These are phyloP conservation scores for Lecanoromycetidae sp. DNA, from an alignment of 2,329 filamentous ascomycete genomes.

Conservation along the genomic window DNA sequence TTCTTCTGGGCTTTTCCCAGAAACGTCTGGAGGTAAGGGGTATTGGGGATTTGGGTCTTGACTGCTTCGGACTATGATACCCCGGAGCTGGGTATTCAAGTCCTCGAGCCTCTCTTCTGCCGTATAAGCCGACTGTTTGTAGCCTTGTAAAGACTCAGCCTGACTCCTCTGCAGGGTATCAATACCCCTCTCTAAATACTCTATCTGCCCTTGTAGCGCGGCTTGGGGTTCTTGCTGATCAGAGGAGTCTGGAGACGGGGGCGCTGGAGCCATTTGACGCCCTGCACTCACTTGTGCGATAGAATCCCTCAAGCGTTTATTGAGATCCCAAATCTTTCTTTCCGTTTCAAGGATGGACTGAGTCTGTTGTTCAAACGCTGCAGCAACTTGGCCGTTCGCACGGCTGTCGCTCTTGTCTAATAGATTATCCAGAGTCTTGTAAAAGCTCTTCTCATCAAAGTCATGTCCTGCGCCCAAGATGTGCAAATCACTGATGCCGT, in stretches of 20 bases:
- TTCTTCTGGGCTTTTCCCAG: slow-evolving; percentile 47
- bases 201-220: slow-evolving; percentile 45
- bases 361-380: slow-evolving; percentile 26
- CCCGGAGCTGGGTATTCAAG: slow-evolving; percentile 53
- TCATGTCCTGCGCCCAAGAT: slow-evolving; percentile 45
- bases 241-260: slow-evolving; percentile 24
- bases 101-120: slow-evolving; percentile 45
- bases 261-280: not conserved
- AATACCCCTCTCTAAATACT: slow-evolving; percentile 59
- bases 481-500: slow-evolving; percentile 36
- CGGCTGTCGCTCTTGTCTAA: slow-evolving; percentile 35
- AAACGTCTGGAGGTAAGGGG: slow-evolving; percentile 46
- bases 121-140: slow-evolving; percentile 27
- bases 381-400: slow-evolving; percentile 8
- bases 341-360: slow-evolving; percentile 51
- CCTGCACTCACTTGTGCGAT: slow-evolving; percentile 39
- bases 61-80: slow-evolving; percentile 40
- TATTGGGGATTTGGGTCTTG: slow-evolving; percentile 33
- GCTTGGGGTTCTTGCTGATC: slow-evolving; percentile 23
- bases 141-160: slow-evolving; percentile 28
- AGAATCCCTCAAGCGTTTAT: slow-evolving; percentile 52
- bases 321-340: slow-evolving; percentile 54
- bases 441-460: slow-evolving; percentile 68
- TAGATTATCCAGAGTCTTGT: slow-evolving; percentile 54
- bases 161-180: slow-evolving; percentile 49